Conservation (phyloP, 768 basidiomycete species). For the Leccinum uliginosum region DNA sequence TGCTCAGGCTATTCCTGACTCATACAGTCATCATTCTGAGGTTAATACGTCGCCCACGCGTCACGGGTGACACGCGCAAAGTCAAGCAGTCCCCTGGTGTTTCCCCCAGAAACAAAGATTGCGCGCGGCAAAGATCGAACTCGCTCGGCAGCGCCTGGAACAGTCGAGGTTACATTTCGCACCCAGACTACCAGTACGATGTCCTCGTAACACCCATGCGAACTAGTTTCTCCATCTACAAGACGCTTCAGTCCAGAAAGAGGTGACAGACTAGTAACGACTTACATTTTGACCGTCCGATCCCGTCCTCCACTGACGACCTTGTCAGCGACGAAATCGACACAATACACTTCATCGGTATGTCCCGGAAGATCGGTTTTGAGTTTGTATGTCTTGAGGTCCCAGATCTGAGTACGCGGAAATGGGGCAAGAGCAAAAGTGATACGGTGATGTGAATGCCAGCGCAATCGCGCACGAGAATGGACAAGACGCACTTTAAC, state of each 20-base stretch:
- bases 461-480: neutral
- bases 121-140: neutral
- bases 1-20: neutral
- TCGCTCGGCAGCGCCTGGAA: neutral
- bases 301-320: slow-evolving; percentile 97
- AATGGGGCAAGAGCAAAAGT: neutral
- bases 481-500: slow-evolving; percentile 67
- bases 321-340: slow-evolving; percentile 98
- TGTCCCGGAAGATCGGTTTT: slow-evolving; percentile 93
- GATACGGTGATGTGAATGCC: neutral
- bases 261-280: neutral
- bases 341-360: slow-evolving; percentile 97
- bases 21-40: slow-evolving; percentile 6
- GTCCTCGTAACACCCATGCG: neutral
- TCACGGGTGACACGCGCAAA: neutral
- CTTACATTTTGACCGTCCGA: slow-evolving; percentile 89
- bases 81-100: neutral
- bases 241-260: neutral
- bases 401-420: slow-evolving; percentile 66
- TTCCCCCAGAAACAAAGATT: neutral
- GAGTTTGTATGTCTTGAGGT: slow-evolving; percentile 93
- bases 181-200: neutral
- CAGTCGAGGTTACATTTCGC: neutral
- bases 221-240: slow-evolving; percentile 31
- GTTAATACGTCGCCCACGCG: neutral